Evolutionary conservation across 768 basidiomycete genomes (phyloP).

Genomic region (Pulveroboletus sp.): DNA sequence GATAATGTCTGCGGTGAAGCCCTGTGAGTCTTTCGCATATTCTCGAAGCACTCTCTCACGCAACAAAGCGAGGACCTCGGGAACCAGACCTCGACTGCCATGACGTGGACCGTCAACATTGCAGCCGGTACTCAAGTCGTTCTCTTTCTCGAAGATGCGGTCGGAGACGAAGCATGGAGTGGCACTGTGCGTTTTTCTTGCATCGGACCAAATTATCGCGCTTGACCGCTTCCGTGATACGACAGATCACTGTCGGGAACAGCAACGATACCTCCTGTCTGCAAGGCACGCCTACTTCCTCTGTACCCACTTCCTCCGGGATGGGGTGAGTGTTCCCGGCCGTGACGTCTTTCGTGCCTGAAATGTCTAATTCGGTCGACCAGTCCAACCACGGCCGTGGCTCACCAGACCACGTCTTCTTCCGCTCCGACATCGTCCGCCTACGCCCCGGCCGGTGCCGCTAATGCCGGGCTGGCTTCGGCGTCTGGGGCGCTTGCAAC

Average conservation of each 20-base stretch:
- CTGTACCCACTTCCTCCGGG: slow-evolving; percentile 7
- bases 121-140: slow-evolving; percentile 45
- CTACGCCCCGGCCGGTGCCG: slow-evolving; percentile 30
- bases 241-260: slow-evolving; percentile 34
- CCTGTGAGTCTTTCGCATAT: slow-evolving; percentile 42
- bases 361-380: background rate
- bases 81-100: slow-evolving; percentile 42
- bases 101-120: slow-evolving; percentile 41
- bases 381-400: background rate
- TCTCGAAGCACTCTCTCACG: slow-evolving; percentile 2
- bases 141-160: slow-evolving; percentile 51
- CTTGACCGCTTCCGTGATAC: background rate
- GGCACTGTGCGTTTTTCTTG: slow-evolving; percentile 41
- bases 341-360: background rate
- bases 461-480: slow-evolving; percentile 28
- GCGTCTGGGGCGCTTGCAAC: slow-evolving; percentile 25
- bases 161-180: slow-evolving; percentile 65
- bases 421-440: slow-evolving; percentile 15
- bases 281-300: slow-evolving; percentile 4
- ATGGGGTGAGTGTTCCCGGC: background rate
- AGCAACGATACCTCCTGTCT: slow-evolving; percentile 41
- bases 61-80: slow-evolving; percentile 54
- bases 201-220: background rate
- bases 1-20: slow-evolving; percentile 54
- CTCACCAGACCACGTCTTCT: background rate